Evolutionary conservation across 2,329 filamentous ascomycete species (phyloP).

Genomic region (Scolecobasidium constrictum): DNA sequence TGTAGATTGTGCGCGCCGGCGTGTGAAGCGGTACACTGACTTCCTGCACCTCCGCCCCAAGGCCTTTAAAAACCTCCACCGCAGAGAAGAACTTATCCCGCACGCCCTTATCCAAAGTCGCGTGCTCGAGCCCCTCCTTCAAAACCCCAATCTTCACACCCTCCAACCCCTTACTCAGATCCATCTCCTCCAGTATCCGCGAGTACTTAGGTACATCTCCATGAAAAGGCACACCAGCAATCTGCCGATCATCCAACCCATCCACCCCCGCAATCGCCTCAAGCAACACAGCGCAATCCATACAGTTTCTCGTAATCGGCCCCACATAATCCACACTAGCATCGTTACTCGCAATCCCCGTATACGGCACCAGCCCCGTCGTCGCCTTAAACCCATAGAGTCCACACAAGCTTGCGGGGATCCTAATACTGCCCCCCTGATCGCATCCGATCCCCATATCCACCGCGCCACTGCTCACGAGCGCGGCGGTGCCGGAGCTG

Average conservation of each 20-base stretch:
- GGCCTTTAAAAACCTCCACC: slow-evolving; percentile 25
- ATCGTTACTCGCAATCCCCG: slow-evolving; percentile 32
- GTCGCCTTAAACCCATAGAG: slow-evolving; percentile 33
- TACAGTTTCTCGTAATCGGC: slow-evolving; percentile 18
- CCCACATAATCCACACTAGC: slow-evolving; percentile 34
- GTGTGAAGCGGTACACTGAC: slow-evolving; percentile 35
- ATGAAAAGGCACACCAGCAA: slow-evolving; percentile 17
- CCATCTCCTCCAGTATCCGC: too few relatives aligned
- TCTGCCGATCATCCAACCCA: slow-evolving; percentile 20
- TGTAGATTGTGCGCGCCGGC: slow-evolving; percentile 31
- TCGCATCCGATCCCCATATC: slow-evolving; percentile 28
- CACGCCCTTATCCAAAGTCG: slow-evolving; percentile 28
- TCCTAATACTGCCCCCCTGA: slow-evolving; percentile 28
- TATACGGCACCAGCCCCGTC: slow-evolving; percentile 39
- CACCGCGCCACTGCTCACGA: slow-evolving; percentile 30
- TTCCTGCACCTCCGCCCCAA: slow-evolving; percentile 38
- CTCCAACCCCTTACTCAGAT: slow-evolving; percentile 13
- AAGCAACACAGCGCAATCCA: slow-evolving; percentile 17
- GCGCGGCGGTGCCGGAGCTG: slow-evolving; percentile 30
- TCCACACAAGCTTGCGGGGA: slow-evolving; percentile 26
- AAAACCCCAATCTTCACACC: slow-evolving; percentile 20
- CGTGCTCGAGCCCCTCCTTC: slow-evolving; percentile 16
- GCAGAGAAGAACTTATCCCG: slow-evolving; percentile 30
- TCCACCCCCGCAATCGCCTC: slow-evolving; percentile 21
- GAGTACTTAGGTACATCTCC: slow-evolving; percentile 16